Percentiles rank a stretch among this genome's conserved stretches.
Conservation (phyloP, 169 alveolate species). For the Sarcocystis neurona region DNA sequence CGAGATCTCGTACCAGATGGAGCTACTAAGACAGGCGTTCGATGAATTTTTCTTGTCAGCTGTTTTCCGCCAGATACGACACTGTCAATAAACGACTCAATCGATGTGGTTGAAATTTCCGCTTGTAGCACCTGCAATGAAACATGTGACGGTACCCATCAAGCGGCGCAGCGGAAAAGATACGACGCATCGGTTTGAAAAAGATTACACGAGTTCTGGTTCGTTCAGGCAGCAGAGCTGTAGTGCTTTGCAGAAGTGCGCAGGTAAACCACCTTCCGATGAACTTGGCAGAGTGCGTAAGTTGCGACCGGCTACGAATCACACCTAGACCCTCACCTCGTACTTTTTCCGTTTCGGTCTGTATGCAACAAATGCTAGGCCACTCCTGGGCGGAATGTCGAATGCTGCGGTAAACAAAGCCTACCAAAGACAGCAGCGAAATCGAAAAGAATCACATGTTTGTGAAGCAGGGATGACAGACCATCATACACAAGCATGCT, state of each 20-base stretch:
- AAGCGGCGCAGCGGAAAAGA: too few species aligned
- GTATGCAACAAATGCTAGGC: neutral
- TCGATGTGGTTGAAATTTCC: neutral
- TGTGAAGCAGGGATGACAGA: too few species aligned
- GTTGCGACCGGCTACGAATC: too few species aligned
- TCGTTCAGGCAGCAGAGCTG: too few species aligned
- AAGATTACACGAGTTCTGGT: too few species aligned
- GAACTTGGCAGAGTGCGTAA: too few species aligned
- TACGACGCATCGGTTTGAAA: too few species aligned
- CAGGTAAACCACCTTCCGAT: too few species aligned
- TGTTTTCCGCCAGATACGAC: constrained; percentile 33
- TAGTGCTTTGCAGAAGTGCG: too few species aligned
- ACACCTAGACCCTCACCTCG: constrained; percentile 9
- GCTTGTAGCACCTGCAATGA: constrained; percentile 7
- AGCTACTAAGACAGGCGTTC: neutral
- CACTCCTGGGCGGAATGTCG: neutral
- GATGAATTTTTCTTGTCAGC: neutral
- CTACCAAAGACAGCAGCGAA: neutral
- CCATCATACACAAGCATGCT: too few species aligned
- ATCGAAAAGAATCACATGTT: neutral
- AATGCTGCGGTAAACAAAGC: neutral
- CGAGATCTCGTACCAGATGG: neutral
- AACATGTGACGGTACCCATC: too few species aligned
- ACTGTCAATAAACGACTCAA: constrained; percentile 9
- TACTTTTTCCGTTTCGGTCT: constrained; percentile 30